Evolutionary conservation across 2,329 filamentous ascomycete species (phyloP).

Genomic region (Neospermospora avenae): DNA sequence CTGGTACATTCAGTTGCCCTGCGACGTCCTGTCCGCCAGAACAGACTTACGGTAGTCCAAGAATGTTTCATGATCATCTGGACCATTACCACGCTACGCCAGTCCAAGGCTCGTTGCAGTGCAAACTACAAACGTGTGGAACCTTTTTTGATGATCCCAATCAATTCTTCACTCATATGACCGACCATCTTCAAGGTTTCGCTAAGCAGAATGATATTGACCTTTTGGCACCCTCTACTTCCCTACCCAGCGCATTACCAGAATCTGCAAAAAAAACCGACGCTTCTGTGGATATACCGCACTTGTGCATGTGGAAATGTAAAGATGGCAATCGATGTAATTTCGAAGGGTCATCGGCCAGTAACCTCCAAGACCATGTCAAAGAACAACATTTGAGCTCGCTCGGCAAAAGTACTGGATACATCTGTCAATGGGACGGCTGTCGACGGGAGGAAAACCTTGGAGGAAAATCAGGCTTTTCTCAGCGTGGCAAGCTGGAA

Average conservation of each 20-base stretch:
- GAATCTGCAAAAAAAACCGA: background rate
- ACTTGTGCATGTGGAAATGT: conserved; percentile 31
- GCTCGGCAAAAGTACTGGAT: conserved; percentile 46
- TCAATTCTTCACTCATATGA: conserved; percentile 28
- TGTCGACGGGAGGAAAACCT: conserved; percentile 44
- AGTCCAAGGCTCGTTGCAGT: conserved; percentile 26
- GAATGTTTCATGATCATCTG: conserved; percentile 32
- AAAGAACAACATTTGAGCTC: conserved; percentile 47
- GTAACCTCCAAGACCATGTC: conserved; percentile 54
- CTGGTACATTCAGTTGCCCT: conserved; percentile 28
- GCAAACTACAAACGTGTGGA: conserved; percentile 28
- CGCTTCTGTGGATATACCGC: conserved; percentile 7
- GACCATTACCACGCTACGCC: conserved; percentile 31
- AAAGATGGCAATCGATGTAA: conserved; percentile 4
- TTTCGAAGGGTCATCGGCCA: conserved; percentile 33
- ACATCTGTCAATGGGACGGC: conserved; percentile 53
- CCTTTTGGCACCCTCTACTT: conserved; percentile 3
- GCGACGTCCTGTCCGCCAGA: conserved; percentile 26
- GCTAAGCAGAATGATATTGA: conserved; percentile 21
- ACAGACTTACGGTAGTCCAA: conserved; percentile 24
- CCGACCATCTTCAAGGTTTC: conserved; percentile 25
- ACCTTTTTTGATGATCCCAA: conserved; percentile 25
- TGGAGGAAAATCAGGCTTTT: conserved; percentile 45
- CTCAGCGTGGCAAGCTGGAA: conserved; percentile 60
- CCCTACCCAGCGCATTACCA: background rate